Evolutionary conservation across 768 basidiomycete species (phyloP).

Genomic region (Cystofilobasidium macerans): DNA sequence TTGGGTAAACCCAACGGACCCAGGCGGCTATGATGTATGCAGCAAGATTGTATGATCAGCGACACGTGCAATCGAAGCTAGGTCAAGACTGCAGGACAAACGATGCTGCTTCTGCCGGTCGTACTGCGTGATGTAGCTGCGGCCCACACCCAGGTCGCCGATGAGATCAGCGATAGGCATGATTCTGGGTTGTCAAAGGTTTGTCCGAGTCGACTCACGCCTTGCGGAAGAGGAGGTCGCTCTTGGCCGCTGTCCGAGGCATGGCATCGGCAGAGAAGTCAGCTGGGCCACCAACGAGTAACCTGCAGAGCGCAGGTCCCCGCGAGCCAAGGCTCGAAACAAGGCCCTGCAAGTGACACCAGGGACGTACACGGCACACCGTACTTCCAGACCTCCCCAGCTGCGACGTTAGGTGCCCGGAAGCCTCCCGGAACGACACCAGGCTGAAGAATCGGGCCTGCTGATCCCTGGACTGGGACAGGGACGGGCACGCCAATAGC

Average conservation of each 20-base stretch:
- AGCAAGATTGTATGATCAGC: too few species aligned
- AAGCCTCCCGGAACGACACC: conserved; percentile 3
- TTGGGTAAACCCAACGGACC: background rate
- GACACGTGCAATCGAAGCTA: too few species aligned
- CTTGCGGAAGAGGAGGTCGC: conserved; percentile 16
- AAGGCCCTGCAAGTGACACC: background rate
- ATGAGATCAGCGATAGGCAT: too few species aligned
- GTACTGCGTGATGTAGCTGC: conserved; percentile 51
- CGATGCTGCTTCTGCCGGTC: conserved; percentile 83
- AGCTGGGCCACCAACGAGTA: background rate
- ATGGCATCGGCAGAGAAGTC: too few species aligned
- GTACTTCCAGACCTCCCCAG: conserved; percentile 53
- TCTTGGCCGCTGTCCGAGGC: conserved; percentile 20
- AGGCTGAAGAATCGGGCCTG: conserved; percentile 8
- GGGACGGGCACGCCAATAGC: conserved; percentile 29
- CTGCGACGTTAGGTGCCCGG: conserved; percentile 19
- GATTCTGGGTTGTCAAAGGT: too few species aligned
- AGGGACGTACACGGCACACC: conserved; percentile 63
- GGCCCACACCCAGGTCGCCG: background rate
- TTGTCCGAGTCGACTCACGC: too few species aligned
- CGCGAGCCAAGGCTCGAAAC: background rate
- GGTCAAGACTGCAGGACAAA: conserved; percentile 37
- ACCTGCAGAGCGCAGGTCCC: too few species aligned
- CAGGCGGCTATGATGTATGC: background rate
- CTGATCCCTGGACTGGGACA: conserved; percentile 26